Evolutionary conservation across 2,329 filamentous ascomycete genomes (phyloP).

Genomic region (Aspergillus novoparasiticus): DNA sequence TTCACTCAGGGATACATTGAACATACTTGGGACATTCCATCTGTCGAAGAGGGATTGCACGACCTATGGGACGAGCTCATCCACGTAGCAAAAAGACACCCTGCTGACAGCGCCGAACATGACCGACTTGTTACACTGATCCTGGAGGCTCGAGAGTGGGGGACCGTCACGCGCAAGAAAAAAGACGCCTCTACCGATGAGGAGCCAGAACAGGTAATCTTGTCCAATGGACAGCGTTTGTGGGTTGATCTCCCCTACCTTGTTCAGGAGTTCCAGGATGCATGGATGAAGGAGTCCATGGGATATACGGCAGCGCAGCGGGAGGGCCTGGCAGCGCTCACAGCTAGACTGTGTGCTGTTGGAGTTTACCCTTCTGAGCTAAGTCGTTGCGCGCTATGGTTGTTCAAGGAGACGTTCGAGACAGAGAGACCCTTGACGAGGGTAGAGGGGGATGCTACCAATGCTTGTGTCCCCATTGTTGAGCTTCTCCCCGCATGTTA

Average conservation of each 20-base stretch:
- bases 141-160: background rate
- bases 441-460: background rate
- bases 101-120: background rate
- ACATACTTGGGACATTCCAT: background rate
- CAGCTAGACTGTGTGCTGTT: background rate
- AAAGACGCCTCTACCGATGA: background rate
- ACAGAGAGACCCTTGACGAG: background rate
- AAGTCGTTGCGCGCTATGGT: background rate
- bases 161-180: background rate
- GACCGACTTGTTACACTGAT: background rate
- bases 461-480: background rate
- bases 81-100: background rate
- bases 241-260: background rate
- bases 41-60: background rate
- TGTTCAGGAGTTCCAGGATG: background rate
- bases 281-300: background rate
- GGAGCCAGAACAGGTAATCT: background rate
- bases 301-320: background rate
- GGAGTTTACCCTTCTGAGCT: background rate
- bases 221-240: background rate
- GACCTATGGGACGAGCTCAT: background rate
- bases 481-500: background rate
- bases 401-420: background rate
- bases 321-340: background rate
- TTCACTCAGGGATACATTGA: background rate